Conservation (phyloP, 345 rosid species). For the Corymbia maculata region DNA sequence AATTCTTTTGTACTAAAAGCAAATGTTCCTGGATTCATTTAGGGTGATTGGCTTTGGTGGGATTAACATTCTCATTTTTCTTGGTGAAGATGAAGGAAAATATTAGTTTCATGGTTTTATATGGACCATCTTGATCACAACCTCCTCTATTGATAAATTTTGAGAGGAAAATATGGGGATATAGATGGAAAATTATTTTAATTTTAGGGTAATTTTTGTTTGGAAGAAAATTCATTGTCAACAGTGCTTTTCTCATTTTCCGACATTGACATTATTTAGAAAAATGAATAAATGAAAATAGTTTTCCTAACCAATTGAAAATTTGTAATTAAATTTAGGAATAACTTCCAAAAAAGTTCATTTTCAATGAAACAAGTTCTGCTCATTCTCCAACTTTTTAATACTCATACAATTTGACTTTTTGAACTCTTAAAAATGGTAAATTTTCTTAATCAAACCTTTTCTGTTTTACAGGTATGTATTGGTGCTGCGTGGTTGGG, state of each 20-base stretch:
- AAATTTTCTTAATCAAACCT: background rate
- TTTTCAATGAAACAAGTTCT: background rate
- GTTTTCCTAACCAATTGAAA: background rate
- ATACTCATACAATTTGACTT: background rate
- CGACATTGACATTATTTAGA: accelerated
- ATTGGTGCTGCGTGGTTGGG: background rate
- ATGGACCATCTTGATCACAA: no score
- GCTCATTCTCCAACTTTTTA: background rate
- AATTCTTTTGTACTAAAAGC: no score
- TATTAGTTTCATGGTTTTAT: no score
- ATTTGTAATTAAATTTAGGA: background rate
- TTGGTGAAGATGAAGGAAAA: no score
- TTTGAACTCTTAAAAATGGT: background rate
- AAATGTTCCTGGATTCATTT: no score
- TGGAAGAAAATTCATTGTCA: background rate
- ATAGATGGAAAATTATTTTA: background rate
- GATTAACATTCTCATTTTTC: no score
- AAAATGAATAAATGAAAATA: background rate
- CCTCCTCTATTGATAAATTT: background rate
- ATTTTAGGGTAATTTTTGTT: background rate
- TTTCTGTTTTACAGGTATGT: background rate
- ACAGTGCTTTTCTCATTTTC: background rate
- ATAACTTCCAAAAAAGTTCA: background rate
- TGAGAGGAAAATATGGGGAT: background rate
- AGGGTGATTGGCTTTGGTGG: no score